These are phyloP conservation scores for Phialophora macrospora DNA, from an alignment of 2,329 filamentous ascomycete species.

Conservation along the genomic window DNA sequence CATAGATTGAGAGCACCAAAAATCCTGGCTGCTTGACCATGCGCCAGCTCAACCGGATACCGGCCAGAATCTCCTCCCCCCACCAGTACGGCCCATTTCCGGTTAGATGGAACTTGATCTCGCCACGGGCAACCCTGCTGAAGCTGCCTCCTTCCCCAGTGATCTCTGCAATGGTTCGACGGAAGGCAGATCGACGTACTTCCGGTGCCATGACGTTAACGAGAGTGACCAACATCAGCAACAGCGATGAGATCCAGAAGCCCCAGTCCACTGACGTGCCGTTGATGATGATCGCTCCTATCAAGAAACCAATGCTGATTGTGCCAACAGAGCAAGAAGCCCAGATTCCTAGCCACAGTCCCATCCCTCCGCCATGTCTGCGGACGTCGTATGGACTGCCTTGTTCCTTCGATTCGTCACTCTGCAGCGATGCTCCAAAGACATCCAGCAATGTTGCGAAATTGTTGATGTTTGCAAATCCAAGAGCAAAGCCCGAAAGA, in stretches of 20 bases:
- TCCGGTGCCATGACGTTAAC: constrained; percentile 75
- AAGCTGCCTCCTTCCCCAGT: constrained; percentile 37
- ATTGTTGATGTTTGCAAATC: constrained; percentile 79
- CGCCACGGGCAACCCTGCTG: constrained; percentile 67
- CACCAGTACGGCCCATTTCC: constrained; percentile 75
- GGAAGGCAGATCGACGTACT: constrained; percentile 70
- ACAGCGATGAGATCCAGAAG: constrained; percentile 73
- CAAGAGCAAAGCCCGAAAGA: constrained; percentile 70
- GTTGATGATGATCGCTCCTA: constrained; percentile 73
- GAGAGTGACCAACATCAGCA: constrained; percentile 68
- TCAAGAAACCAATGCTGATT: constrained; percentile 71
- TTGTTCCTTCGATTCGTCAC: constrained; percentile 71
- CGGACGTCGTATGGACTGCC: constrained; percentile 71
- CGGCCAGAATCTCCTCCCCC: constrained; percentile 76
- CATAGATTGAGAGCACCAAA: constrained; percentile 71
- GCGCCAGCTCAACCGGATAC: constrained; percentile 66
- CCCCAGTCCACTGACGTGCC: constrained; percentile 70
- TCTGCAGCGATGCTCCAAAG: constrained; percentile 77
- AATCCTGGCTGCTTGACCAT: constrained; percentile 79
- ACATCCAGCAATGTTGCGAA: constrained; percentile 73
- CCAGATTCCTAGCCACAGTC: constrained; percentile 79
- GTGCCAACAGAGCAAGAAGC: constrained; percentile 77
- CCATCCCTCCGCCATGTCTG: constrained; percentile 76
- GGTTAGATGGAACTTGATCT: constrained; percentile 76
- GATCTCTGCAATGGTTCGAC: constrained; percentile 70